These are phyloP conservation scores for Penstemon newberryi DNA, from an alignment of 257 asterid species.

Conservation along the genomic window DNA sequence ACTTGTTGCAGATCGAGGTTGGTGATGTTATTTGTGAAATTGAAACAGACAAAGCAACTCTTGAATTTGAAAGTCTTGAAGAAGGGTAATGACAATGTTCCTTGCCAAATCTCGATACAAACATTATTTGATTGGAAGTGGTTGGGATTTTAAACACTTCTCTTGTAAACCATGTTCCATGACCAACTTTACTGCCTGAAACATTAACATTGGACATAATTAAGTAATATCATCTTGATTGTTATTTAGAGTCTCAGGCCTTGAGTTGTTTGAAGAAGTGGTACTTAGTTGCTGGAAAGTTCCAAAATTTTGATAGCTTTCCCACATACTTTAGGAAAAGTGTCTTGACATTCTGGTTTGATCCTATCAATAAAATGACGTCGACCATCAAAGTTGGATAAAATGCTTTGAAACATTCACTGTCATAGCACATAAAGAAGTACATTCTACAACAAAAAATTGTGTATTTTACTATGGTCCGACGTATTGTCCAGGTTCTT, in stretches of 20 bases:
- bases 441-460: constrained; percentile 21
- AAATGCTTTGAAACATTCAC: background rate
- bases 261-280: background rate
- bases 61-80: constrained; percentile 96
- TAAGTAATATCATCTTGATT: constrained; percentile 6
- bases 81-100: constrained; percentile 72
- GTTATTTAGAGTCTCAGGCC: background rate
- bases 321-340: background rate
- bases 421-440: constrained; percentile 8
- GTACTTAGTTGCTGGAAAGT: constrained; percentile 7
- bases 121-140: constrained; percentile 25
- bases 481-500: constrained; percentile 60
- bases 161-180: constrained; percentile 4
- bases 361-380: background rate
- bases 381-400: background rate
- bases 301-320: constrained; percentile 12
- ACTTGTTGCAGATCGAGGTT: constrained; percentile 77
- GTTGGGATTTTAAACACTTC: constrained; percentile 22
- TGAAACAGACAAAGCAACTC: constrained; percentile 97
- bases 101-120: constrained; percentile 10
- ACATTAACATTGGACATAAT: constrained; percentile 7
- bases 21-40: constrained; percentile 97
- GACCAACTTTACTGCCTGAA: constrained; percentile 28
- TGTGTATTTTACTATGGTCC: constrained; percentile 21
- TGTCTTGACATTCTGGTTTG: constrained; percentile 4